Percentiles rank a stretch among this genome's conserved stretches.
Evolutionary conservation across 371 early-diverging fungal species (phyloP).

Genomic region (Saksenaea oblongispora): DNA sequence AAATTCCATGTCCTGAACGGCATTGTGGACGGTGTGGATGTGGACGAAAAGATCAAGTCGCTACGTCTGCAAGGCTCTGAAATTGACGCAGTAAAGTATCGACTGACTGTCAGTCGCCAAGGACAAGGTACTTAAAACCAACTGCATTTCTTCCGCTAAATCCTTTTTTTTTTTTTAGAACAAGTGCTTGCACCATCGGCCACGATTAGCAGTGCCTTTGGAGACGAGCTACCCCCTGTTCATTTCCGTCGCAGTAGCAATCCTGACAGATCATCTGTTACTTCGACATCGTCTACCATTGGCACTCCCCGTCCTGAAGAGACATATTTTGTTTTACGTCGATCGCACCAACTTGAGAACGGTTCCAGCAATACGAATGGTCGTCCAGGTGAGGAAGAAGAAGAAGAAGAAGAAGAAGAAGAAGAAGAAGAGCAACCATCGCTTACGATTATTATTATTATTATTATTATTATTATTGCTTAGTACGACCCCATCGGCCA

Average conservation of each 20-base stretch:
- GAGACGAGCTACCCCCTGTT: conserved; percentile 35
- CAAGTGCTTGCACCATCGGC: conserved; percentile 18
- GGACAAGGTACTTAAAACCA: conserved; percentile 25
- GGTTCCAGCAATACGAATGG: neutral
- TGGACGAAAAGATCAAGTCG: conserved; percentile 23
- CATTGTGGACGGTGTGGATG: conserved; percentile 32
- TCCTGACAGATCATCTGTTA: conserved; percentile 45
- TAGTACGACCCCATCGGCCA: conserved; percentile 39
- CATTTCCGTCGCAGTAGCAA: conserved; percentile 38
- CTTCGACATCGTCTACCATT: conserved; percentile 37
- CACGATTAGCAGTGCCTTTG: conserved; percentile 35
- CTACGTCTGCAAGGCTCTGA: conserved; percentile 30
- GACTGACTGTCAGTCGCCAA: conserved; percentile 20
- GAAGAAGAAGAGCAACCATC: no score
- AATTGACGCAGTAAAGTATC: conserved; percentile 29
- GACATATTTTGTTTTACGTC: conserved; percentile 39
- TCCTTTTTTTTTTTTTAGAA: conserved; percentile 14
- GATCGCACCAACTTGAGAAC: conserved; percentile 8
- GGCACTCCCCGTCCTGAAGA: conserved; percentile 40
- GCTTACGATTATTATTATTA: no score
- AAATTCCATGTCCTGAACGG: conserved; percentile 55
- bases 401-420: no score
- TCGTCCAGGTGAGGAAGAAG: conserved; percentile 18
- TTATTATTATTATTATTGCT: neutral
- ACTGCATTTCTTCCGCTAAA: no score